Evolutionary conservation across 2,329 filamentous ascomycete genomes (phyloP).

Genomic region (Beauveria sp.): DNA sequence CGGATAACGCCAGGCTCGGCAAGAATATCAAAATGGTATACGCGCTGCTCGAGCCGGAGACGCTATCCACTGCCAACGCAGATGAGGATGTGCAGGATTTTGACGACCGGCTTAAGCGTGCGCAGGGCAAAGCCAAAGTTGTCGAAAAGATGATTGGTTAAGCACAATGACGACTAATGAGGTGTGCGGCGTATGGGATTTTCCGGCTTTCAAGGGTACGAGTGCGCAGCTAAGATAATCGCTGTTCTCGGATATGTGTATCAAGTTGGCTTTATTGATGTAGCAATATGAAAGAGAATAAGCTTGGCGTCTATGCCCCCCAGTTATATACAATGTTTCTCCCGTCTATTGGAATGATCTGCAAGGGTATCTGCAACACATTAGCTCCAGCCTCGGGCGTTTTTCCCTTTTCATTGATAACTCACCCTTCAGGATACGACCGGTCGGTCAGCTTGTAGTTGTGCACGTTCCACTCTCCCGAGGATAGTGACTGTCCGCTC

Average conservation of each 20-base stretch:
- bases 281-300: constrained; percentile 3
- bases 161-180: constrained; percentile 11
- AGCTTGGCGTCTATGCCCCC: constrained; percentile 11
- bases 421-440: constrained; percentile 64
- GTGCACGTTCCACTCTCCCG: constrained; percentile 56
- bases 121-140: constrained; percentile 75
- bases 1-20: constrained; percentile 56
- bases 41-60: constrained; percentile 70
- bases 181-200: not conserved
- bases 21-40: constrained; percentile 73
- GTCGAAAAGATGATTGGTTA: constrained; percentile 62
- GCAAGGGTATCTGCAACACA: constrained; percentile 50
- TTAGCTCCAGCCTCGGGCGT: constrained; percentile 13
- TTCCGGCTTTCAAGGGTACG: not conserved
- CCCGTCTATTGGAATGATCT: constrained; percentile 47
- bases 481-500: constrained; percentile 53
- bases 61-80: constrained; percentile 70
- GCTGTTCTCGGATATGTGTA: not conserved
- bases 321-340: constrained; percentile 16
- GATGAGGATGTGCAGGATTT: constrained; percentile 88
- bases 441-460: constrained; percentile 59
- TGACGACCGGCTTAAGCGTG: constrained; percentile 79
- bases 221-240: not conserved
- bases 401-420: constrained; percentile 17
- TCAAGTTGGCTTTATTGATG: constrained; percentile 2